phyloP scores from a whole-genome alignment of 306 rosid genomes.

The Hippophae gyantsensis region DNA sequence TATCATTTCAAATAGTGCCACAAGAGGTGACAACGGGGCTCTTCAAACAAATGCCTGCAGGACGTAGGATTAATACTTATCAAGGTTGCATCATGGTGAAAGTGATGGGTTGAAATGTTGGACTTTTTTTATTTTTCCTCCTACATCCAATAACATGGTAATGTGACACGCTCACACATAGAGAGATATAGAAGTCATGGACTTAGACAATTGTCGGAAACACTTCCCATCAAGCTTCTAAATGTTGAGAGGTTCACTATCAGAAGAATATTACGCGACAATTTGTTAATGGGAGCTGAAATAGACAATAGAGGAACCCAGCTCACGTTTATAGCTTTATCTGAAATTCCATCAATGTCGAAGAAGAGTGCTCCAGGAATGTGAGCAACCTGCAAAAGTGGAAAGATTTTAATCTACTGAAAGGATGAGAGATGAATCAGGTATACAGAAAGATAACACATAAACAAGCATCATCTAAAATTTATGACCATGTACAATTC shows the following conservation, averaged over 20 bases:
- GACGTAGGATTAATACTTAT: neutral
- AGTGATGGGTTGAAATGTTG: neutral
- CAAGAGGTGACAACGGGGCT: conserved; percentile 62
- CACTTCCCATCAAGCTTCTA: too few species aligned
- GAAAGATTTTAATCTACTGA: conserved; percentile 5
- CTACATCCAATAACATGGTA: too few species aligned
- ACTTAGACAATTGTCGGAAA: too few species aligned
- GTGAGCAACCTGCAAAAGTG: conserved; percentile 74
- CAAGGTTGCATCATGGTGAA: neutral
- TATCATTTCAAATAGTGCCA: conserved; percentile 34
- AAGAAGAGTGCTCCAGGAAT: conserved; percentile 97
- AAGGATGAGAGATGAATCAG: neutral
- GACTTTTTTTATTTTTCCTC: too few species aligned
- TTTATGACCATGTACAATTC: conserved; percentile 3
- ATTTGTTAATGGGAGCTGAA: neutral
- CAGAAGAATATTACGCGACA: too few species aligned
- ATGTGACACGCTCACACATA: too few species aligned
- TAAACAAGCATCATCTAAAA: neutral
- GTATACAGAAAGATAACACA: neutral
- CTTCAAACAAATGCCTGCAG: conserved; percentile 76
- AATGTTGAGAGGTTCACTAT: too few species aligned
- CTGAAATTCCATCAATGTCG: conserved; percentile 85
- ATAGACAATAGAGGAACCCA: conserved; percentile 11
- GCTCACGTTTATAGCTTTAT: conserved; percentile 58
- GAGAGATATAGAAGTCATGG: too few species aligned